Base-by-base conservation (phyloP, 208 protist genomes). In the Acanthamoeba lenticulata region DNA sequence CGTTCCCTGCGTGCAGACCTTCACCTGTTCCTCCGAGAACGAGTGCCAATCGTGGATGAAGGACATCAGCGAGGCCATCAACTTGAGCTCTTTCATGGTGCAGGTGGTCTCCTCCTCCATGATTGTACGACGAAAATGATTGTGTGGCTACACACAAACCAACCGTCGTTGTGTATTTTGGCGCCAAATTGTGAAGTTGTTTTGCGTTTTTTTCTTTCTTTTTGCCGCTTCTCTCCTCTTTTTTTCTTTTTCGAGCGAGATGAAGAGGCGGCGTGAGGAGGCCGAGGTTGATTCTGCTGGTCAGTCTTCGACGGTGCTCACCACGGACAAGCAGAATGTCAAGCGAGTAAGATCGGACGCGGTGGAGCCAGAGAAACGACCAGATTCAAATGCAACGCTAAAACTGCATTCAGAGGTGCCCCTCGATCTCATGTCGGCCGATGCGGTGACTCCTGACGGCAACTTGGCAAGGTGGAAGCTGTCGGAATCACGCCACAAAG, bases 31-130 rank as follows among this genome's bases (percentile, higher is more conserved):
- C 24, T 83, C 72, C 0, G 72, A 83, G 40, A 52, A 83, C 72
- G 72, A 83, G 40, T 17, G 72, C 11, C 21, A 52, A n/a, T 83
- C 72, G 42, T 83, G 72, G 72, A 83, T 83, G 72, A 83, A 83
- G 72, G 72, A 83, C 72, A 83, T 83, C 42, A 83, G 72, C 72
- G 72, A 83, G 42, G 72, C 72, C 72, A 83, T 83, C 72, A 83
- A 83, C 42, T 40, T 83, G 38, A 83, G 27, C 29, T 11, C 15
- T 2, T 17, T 83, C 72, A 83, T 83, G 72, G 1, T n/a, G 36
- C 72, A 83, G 29, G 72, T 83, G 13, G 38, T 52, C 40, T 83
- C 72, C 42, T 44, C 72, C 36, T 83, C 72, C 3, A 55, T 44
- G 24, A 83, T 83, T 21, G 72, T 52, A 40, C 40, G 72, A 47